phyloP scores from a whole-genome alignment of 306 rosid species.

The Pterocarpus macrocarpus region DNA sequence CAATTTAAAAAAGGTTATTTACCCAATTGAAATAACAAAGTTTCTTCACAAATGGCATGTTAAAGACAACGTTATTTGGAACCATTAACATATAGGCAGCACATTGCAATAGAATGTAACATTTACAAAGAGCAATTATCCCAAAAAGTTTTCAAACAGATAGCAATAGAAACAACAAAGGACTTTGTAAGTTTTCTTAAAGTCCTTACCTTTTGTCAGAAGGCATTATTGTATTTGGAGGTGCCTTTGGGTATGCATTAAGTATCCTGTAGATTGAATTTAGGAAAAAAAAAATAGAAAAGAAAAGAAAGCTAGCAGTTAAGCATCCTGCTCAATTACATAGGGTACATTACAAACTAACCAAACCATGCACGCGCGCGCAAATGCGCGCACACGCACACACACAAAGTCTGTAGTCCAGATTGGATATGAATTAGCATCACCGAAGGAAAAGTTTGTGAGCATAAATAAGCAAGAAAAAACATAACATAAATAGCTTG shows the following conservation, averaged over 20 bases:
- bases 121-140: slow-evolving; percentile 17
- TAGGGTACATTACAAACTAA: neutral
- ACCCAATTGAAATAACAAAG: slow-evolving; percentile 13
- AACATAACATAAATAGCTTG: slow-evolving; percentile 24
- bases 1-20: slow-evolving; percentile 29
- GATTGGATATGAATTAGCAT: slow-evolving; percentile 32
- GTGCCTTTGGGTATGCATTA: slow-evolving; percentile 77
- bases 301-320: neutral
- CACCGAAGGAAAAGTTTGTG: slow-evolving; percentile 24
- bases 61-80: slow-evolving; percentile 5
- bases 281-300: neutral
- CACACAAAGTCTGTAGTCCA: neutral
- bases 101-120: neutral
- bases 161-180: slow-evolving; percentile 8
- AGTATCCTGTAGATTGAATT: slow-evolving; percentile 74
- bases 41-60: slow-evolving; percentile 31
- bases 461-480: slow-evolving; percentile 26
- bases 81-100: slow-evolving; percentile 26
- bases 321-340: slow-evolving; percentile 30
- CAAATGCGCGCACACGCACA: neutral
- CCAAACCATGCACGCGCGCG: too few species aligned
- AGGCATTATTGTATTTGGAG: slow-evolving; percentile 69
- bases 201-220: slow-evolving; percentile 65
- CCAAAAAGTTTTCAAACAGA: too few species aligned
- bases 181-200: slow-evolving; percentile 26